Percentiles rank a stretch among this genome's conserved stretches.
These are phyloP conservation scores for Dimocarpus longan DNA, from an alignment of 345 rosid species.

Conservation along the genomic window DNA sequence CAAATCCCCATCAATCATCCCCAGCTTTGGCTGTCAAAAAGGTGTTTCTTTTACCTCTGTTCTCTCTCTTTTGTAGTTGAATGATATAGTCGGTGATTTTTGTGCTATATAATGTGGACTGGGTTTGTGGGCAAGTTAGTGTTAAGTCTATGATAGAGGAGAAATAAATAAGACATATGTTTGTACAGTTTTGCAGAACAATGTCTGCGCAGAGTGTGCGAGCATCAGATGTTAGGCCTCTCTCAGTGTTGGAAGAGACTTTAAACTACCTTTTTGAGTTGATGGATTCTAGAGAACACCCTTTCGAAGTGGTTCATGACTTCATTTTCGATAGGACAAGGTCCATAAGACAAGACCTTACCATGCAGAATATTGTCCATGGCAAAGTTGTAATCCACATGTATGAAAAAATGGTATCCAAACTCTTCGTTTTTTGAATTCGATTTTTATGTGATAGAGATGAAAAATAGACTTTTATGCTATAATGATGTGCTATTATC, in stretches of 20 bases:
- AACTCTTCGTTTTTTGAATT: constrained; percentile 21
- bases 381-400: constrained; percentile 56
- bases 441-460: not conserved
- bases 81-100: too few species aligned
- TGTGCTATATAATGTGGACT: too few species aligned
- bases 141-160: not conserved
- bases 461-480: not conserved
- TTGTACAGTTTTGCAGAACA: constrained; percentile 88
- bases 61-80: too few species aligned
- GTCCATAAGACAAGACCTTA: constrained; percentile 91
- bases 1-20: constrained; percentile 73
- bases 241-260: constrained; percentile 73
- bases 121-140: too few species aligned
- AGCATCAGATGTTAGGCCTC: constrained; percentile 74
- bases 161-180: constrained; percentile 6
- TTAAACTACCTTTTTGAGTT: constrained; percentile 65
- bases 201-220: constrained; percentile 56
- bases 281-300: constrained; percentile 55
- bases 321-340: constrained; percentile 91
- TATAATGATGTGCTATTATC: not conserved
- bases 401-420: constrained; percentile 81
- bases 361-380: constrained; percentile 77
- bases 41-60: constrained; percentile 33
- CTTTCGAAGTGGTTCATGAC: constrained; percentile 90
- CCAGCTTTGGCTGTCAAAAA: constrained; percentile 77